Conservation (phyloP, 73 alveolate genomes). For the Breviolum minutum region DNA sequence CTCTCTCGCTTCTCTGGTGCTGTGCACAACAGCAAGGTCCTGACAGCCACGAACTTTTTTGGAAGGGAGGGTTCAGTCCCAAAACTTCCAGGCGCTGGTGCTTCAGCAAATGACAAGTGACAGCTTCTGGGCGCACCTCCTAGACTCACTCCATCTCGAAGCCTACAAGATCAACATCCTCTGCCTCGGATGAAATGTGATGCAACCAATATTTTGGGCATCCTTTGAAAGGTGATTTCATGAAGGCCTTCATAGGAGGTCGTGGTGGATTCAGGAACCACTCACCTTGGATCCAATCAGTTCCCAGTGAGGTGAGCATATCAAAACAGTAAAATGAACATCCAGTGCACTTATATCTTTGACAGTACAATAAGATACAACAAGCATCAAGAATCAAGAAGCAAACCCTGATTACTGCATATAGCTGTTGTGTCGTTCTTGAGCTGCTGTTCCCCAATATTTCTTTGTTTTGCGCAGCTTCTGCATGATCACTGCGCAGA, state of each 20-base stretch:
- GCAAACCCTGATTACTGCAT: neutral
- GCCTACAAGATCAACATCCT: conserved; percentile 27
- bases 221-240: neutral
- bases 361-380: neutral
- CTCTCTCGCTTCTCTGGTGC: too few species aligned
- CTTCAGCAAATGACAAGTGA: too few species aligned
- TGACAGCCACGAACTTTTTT: too few species aligned
- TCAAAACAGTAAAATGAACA: too few species aligned
- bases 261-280: conserved; percentile 90
- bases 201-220: neutral
- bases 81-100: too few species aligned
- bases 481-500: neutral
- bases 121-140: neutral
- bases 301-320: neutral
- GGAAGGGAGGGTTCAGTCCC: too few species aligned
- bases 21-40: too few species aligned
- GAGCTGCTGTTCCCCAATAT: neutral
- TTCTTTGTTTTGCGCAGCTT: neutral
- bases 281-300: conserved; percentile 51
- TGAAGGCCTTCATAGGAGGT: conserved; percentile 44
- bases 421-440: neutral
- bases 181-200: neutral
- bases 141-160: conserved; percentile 12
- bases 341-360: too few species aligned
- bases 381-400: neutral